Evolutionary conservation across 1,139 yeast genomes (phyloP).

Genomic region (Taphrina confusa): DNA sequence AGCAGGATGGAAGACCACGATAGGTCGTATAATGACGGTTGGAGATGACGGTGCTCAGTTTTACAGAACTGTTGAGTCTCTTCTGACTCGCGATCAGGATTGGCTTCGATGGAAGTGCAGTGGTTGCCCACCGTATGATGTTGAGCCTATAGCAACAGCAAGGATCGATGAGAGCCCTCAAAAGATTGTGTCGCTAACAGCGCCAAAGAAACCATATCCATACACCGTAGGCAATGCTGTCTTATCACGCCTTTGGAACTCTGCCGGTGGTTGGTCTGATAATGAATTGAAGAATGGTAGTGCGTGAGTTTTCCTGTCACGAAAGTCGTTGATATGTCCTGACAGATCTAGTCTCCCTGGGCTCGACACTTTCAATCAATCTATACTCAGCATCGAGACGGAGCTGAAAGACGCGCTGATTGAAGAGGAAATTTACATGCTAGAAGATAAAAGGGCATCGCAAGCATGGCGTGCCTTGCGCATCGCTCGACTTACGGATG

Average conservation of each 20-base stretch:
- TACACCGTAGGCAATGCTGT: conserved; percentile 48
- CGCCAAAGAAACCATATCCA: conserved; percentile 39
- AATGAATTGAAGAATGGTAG: not conserved
- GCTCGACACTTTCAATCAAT: not conserved
- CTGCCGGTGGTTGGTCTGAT: conserved; percentile 32
- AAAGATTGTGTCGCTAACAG: conserved; percentile 38
- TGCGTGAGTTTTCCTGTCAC: not conserved
- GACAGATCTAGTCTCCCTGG: not conserved
- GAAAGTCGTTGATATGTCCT: not conserved
- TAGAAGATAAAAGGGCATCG: conserved; percentile 19
- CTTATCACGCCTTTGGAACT: conserved; percentile 45
- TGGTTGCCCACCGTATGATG: conserved; percentile 43
- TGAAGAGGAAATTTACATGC: conserved; percentile 1
- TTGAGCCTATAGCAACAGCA: conserved; percentile 10
- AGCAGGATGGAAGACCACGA: conserved; percentile 37
- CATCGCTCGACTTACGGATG: conserved; percentile 3
- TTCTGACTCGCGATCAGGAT: conserved; percentile 43
- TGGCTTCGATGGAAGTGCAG: conserved; percentile 49
- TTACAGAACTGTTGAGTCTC: conserved; percentile 41
- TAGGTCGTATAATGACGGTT: conserved; percentile 33
- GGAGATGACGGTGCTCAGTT: conserved; percentile 40
- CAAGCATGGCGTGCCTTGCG: conserved; percentile 28
- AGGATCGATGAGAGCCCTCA: conserved; percentile 41
- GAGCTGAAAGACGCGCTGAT: not conserved
- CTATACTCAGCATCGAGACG: not conserved